Evolutionary conservation across 371 early-diverging fungal genomes (phyloP).

Genomic region (Mucor lusitanicus): DNA sequence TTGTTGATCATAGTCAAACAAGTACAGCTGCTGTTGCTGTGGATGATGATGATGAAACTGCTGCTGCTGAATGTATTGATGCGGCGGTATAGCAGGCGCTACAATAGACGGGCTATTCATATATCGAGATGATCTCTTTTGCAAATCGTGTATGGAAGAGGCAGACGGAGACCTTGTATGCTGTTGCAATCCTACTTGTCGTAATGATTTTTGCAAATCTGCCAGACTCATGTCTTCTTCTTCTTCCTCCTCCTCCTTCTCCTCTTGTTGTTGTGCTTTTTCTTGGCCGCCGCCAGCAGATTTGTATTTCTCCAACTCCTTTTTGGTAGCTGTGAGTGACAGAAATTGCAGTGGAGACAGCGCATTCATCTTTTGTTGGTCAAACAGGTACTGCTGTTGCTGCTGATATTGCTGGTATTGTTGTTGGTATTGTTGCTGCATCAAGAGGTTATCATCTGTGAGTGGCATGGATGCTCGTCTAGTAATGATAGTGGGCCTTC

Average conservation of each 20-base stretch:
- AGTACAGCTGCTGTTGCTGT: not conserved
- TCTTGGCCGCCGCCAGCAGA: not conserved
- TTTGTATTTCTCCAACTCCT: not conserved
- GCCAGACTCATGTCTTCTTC: conserved; percentile 42
- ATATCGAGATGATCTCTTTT: conserved; percentile 11
- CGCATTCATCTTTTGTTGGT: conserved; percentile 1
- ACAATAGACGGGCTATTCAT: conserved; percentile 16
- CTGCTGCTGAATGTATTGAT: not conserved
- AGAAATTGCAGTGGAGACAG: conserved; percentile 12
- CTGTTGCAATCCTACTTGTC: conserved; percentile 12
- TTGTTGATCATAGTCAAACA: not conserved
- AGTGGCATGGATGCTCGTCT: conserved; percentile 16
- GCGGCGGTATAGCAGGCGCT: conserved; percentile 36
- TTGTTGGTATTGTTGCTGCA: not conserved
- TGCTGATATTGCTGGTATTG: not conserved
- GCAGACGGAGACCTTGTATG: conserved; percentile 27
- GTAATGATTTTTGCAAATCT: conserved; percentile 33
- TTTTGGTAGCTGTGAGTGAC: not conserved
- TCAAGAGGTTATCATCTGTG: not conserved
- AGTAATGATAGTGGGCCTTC: not conserved
- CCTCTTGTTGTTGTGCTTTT: too few relatives aligned
- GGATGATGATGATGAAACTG: not conserved
- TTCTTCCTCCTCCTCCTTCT: conserved; percentile 8
- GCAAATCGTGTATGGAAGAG: conserved; percentile 29
- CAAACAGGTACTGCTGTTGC: conserved; percentile 1